Percentiles rank a stretch among this genome's conserved stretches.
phyloP scores from a whole-genome alignment of 352 stramenopile genomes.

The Pythium diclinum region DNA sequence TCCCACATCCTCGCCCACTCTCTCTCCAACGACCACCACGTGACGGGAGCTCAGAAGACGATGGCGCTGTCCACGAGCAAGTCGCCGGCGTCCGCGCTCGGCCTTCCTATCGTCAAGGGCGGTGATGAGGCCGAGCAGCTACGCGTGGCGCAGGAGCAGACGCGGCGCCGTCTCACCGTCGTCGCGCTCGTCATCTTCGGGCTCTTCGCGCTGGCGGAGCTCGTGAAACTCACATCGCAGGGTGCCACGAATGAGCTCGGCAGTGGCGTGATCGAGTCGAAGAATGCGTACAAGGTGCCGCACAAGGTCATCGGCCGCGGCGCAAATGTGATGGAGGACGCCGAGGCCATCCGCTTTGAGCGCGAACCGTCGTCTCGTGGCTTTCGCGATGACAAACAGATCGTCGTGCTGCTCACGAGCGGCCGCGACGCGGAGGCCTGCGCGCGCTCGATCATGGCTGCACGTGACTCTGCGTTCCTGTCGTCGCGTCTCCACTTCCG shows the following conservation, averaged over 20 bases:
- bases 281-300: conserved; percentile 14
- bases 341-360: background rate
- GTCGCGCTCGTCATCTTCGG: conserved; percentile 20
- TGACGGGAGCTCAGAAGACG: background rate
- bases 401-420: conserved; percentile 73
- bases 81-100: background rate
- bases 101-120: conserved; percentile 6
- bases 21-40: background rate
- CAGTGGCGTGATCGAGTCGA: conserved; percentile 19
- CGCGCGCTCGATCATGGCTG: conserved; percentile 48
- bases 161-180: conserved; percentile 7
- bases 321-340: background rate
- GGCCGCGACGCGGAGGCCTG: conserved; percentile 56
- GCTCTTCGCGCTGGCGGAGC: conserved; percentile 19
- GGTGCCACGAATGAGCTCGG: background rate
- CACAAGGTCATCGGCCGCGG: background rate
- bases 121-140: conserved; percentile 13
- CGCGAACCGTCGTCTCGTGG: conserved; percentile 24
- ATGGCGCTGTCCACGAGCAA: background rate
- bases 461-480: conserved; percentile 36
- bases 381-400: conserved; percentile 69
- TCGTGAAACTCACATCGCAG: background rate
- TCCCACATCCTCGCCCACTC: background rate
- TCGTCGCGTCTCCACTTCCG: conserved; percentile 55
- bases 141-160: conserved; percentile 17